Conservation (phyloP, 192 early-diverging fungal species). For the Gigaspora rosea region DNA sequence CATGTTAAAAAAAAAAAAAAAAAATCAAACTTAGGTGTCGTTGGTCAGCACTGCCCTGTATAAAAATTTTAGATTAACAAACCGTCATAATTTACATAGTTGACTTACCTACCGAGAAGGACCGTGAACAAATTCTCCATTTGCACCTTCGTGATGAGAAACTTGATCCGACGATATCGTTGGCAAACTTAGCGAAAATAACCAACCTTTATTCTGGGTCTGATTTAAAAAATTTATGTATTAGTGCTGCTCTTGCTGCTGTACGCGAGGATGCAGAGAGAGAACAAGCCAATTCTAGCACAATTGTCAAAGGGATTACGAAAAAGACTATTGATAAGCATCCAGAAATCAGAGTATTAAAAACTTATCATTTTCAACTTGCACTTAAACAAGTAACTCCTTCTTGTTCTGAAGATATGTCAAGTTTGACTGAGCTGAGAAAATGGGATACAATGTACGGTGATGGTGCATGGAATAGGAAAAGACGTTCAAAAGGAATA, state of each 20-base stretch:
- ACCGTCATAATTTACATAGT: conserved; percentile 47
- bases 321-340: conserved; percentile 19
- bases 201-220: conserved; percentile 89
- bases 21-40: too few species aligned
- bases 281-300: conserved; percentile 37
- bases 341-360: conserved; percentile 37
- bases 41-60: too few species aligned
- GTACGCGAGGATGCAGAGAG: conserved; percentile 63
- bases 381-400: conserved; percentile 84
- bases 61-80: not conserved
- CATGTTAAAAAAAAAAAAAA: too few species aligned
- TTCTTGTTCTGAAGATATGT: conserved; percentile 87
- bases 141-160: conserved; percentile 80
- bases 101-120: conserved; percentile 80
- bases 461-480: conserved; percentile 63
- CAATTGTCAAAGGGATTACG: not conserved
- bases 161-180: conserved; percentile 57
- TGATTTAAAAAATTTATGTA: conserved; percentile 93
- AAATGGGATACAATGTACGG: conserved; percentile 93
- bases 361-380: conserved; percentile 75
- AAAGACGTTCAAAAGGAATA: conserved; percentile 49
- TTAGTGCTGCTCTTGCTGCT: conserved; percentile 75
- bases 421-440: conserved; percentile 81
- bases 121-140: conserved; percentile 72
- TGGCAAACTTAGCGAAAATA: conserved; percentile 66